Percentiles rank a stretch among this genome's conserved stretches.
Conservation (phyloP, 78 protist species). For the Polysphondylium violaceum region DNA sequence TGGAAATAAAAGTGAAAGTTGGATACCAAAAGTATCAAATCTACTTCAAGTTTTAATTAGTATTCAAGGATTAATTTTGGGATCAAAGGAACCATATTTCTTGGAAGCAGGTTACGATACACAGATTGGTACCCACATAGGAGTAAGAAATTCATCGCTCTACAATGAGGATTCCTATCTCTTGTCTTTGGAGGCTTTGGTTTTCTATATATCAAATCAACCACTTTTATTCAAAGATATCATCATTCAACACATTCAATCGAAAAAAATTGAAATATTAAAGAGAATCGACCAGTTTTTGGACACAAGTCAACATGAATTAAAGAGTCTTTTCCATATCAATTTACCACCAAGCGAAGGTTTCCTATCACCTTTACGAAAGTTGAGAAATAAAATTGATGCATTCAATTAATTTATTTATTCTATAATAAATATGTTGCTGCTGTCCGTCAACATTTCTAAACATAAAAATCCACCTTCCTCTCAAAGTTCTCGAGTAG, state of each 20-base stretch:
- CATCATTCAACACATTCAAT: conserved; percentile 22
- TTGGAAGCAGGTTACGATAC: conserved; percentile 84
- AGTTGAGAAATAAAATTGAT: conserved; percentile 26
- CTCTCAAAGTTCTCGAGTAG: too few species aligned
- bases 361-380: conserved; percentile 4
- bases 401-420: too few species aligned
- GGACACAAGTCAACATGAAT: neutral
- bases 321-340: neutral
- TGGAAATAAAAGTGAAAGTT: conserved; percentile 68
- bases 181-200: conserved; percentile 42
- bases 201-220: conserved; percentile 9
- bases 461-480: too few species aligned
- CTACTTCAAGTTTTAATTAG: conserved; percentile 70
- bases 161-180: conserved; percentile 68
- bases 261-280: conserved; percentile 1
- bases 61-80: conserved; percentile 80
- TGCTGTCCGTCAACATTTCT: too few species aligned
- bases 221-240: conserved; percentile 34
- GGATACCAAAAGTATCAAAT: conserved; percentile 79
- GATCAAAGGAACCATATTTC: conserved; percentile 79
- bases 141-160: conserved; percentile 48
- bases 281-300: conserved; percentile 45
- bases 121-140: conserved; percentile 76
- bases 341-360: conserved; percentile 43
- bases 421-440: too few species aligned